Conservation (phyloP, 257 asterid genomes). For the Salvia splendens region DNA sequence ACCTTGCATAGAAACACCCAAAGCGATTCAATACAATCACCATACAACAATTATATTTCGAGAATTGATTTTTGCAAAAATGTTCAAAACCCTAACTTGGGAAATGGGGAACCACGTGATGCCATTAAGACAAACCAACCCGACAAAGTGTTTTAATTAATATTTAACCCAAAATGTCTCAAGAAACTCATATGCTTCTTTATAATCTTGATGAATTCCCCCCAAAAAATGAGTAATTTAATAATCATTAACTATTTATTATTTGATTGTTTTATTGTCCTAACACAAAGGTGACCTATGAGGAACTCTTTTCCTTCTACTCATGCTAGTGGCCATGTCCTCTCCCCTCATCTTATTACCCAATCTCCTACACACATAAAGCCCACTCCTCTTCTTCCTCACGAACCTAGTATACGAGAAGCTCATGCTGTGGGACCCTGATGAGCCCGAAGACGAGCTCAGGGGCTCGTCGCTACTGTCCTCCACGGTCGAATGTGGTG, state of each 20-base stretch:
- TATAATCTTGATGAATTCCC: constrained; percentile 16
- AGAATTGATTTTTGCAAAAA: constrained; percentile 30
- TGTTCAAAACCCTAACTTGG: constrained; percentile 63
- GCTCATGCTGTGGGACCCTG: constrained; percentile 76
- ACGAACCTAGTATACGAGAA: constrained; percentile 72
- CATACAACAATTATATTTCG: constrained; percentile 34
- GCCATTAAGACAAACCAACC: constrained; percentile 96
- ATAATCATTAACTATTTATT: constrained; percentile 20
- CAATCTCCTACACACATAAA: constrained; percentile 68
- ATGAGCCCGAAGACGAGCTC: constrained; percentile 58
- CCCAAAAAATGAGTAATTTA: constrained; percentile 23
- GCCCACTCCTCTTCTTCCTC: constrained; percentile 78
- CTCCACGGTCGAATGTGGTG: constrained; percentile 62
- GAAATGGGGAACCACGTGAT: constrained; percentile 65
- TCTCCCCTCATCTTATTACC: constrained; percentile 57
- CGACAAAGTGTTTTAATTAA: constrained; percentile 73
- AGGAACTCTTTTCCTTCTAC: constrained; percentile 93
- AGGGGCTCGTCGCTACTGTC: constrained; percentile 55
- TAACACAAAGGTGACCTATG: constrained; percentile 95
- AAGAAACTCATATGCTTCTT: constrained; percentile 39
- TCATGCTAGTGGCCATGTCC: constrained; percentile 83
- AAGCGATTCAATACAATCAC: constrained; percentile 36
- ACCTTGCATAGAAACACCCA: constrained; percentile 42
- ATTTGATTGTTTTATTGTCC: constrained; percentile 16
- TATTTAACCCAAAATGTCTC: constrained; percentile 54